Conservation (phyloP, 306 rosid genomes). For the Vigna hirtella region DNA sequence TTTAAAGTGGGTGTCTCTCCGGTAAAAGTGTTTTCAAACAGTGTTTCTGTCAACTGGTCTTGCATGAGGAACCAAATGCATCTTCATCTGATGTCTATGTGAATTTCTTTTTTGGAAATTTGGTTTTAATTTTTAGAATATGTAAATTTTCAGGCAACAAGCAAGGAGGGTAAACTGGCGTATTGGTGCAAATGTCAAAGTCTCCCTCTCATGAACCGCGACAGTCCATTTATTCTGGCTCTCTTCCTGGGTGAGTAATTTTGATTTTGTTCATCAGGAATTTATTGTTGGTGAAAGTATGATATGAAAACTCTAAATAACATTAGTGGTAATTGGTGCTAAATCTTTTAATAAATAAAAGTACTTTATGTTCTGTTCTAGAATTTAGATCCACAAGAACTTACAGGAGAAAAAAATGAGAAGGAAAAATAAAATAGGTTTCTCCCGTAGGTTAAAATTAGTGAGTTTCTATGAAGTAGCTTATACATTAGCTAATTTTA, state of each 20-base stretch:
- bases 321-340: neutral
- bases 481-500: neutral
- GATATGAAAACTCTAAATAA: neutral
- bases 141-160: slow-evolving; percentile 55
- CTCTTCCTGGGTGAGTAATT: slow-evolving; percentile 56
- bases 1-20: neutral
- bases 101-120: neutral
- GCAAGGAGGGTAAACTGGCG: slow-evolving; percentile 50
- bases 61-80: neutral
- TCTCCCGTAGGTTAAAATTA: neutral
- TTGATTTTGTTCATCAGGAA: slow-evolving; percentile 23
- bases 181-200: slow-evolving; percentile 78
- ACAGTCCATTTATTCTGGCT: slow-evolving; percentile 53
- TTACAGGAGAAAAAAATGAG: neutral
- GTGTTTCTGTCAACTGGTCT: neutral
- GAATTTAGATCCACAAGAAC: neutral
- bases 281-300: slow-evolving; percentile 28
- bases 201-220: slow-evolving; percentile 61
- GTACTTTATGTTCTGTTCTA: slow-evolving; percentile 11
- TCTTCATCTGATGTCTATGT: slow-evolving; percentile 15
- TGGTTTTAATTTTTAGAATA: slow-evolving; percentile 33
- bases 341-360: slow-evolving; percentile 9
- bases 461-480: neutral
- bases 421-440: neutral
- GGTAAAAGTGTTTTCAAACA: neutral